Conservation (phyloP, 352 stramenopile species). For the Aphanomyces stellatus region DNA sequence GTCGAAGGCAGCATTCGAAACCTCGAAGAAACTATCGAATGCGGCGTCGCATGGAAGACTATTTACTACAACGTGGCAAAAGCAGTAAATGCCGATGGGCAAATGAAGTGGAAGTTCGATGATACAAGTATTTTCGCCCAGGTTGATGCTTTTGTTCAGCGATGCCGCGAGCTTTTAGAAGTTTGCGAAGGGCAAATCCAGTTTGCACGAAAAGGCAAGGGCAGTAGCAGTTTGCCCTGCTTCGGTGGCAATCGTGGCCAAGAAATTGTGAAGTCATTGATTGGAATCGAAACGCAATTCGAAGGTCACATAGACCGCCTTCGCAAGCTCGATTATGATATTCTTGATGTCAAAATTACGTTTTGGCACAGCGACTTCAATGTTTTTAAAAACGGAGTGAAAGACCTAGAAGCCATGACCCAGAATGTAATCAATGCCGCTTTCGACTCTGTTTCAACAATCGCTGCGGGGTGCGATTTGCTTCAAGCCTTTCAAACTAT, state of each 20-base stretch:
- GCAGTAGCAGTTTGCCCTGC: constrained; percentile 57
- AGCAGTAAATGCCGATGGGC: constrained; percentile 57
- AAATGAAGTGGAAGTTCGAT: constrained; percentile 87
- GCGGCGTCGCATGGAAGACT: constrained; percentile 89
- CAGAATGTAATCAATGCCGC: constrained; percentile 93
- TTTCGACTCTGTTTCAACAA: constrained; percentile 88
- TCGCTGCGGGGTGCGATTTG: constrained; percentile 83
- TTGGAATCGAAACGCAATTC: constrained; percentile 90
- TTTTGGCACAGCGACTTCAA: constrained; percentile 95
- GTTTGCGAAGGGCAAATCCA: constrained; percentile 94
- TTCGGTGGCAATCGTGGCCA: constrained; percentile 90
- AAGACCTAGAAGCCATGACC: constrained; percentile 94
- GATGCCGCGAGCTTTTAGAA: constrained; percentile 90
- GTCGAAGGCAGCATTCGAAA: constrained; percentile 81
- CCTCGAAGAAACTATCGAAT: constrained; percentile 89
- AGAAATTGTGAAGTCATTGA: constrained; percentile 88
- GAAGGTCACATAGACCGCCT: constrained; percentile 85
- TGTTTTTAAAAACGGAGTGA: constrained; percentile 92
- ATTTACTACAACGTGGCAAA: constrained; percentile 63
- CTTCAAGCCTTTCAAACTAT: constrained; percentile 91
- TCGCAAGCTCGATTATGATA: constrained; percentile 87
- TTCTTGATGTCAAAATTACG: constrained; percentile 92
- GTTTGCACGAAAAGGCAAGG: constrained; percentile 84
- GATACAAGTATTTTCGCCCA: constrained; percentile 93
- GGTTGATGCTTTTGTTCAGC: constrained; percentile 94